These are phyloP conservation scores for Kokia cookei DNA, from an alignment of 441 rosid species.

Conservation along the genomic window DNA sequence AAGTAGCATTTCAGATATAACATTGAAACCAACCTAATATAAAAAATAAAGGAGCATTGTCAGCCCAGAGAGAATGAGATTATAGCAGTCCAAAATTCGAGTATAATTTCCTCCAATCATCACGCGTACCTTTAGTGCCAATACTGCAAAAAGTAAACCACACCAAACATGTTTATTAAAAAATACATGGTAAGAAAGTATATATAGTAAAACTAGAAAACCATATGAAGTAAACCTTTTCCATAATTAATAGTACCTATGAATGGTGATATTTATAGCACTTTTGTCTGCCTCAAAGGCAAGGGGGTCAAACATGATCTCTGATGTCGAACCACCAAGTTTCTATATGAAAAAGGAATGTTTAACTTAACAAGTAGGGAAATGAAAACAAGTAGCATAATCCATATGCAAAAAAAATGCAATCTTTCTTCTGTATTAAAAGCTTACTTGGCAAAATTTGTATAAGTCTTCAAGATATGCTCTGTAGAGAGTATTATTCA, in stretches of 20 bases:
- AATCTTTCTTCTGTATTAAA: constrained; percentile 4
- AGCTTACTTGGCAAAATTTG: constrained; percentile 81
- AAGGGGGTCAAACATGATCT: constrained; percentile 95
- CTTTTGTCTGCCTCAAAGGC: constrained; percentile 96
- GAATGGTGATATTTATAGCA: constrained; percentile 86
- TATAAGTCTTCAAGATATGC: constrained; percentile 95
- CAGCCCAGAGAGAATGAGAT: constrained; percentile 14
- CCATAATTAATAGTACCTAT: constrained; percentile 40
- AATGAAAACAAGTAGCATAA: not conserved
- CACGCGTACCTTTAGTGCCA: constrained; percentile 95
- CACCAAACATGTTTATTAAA: not conserved
- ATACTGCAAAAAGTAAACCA: constrained; percentile 42
- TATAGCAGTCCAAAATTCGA: constrained; percentile 92
- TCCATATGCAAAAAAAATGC: not conserved
- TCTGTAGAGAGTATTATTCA: constrained; percentile 97
- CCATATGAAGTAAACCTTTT: not conserved
- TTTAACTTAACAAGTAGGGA: not conserved
- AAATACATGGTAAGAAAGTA: not conserved
- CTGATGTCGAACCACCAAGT: constrained; percentile 94
- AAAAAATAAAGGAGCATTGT: not conserved
- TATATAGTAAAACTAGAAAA: not conserved
- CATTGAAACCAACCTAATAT: not conserved
- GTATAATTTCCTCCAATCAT: constrained; percentile 90
- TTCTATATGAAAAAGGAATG: constrained; percentile 34
- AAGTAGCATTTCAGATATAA: constrained; percentile 4